A percentile compares a stretch with the other conserved stretches of the same genome.
phyloP scores from a whole-genome alignment of 345 rosid genomes.

The Gynandropsis gynandra region DNA sequence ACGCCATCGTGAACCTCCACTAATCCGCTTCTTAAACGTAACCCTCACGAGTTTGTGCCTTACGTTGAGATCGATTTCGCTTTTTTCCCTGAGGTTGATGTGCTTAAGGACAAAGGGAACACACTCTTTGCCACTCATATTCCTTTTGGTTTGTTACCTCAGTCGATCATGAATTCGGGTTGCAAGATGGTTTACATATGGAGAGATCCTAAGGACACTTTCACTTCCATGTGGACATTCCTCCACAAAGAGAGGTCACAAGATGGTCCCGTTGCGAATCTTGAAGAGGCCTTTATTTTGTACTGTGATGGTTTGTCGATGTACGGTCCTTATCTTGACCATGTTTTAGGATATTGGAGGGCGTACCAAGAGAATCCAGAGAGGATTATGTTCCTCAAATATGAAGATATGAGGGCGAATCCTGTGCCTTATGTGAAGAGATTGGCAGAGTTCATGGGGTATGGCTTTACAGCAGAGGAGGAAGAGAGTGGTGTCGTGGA shows the following conservation, averaged over 20 bases:
- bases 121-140: not conserved
- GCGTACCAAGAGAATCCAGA: too few species aligned
- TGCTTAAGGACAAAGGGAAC: not conserved
- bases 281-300: not conserved
- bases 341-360: conserved; percentile 3
- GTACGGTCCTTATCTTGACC: conserved; percentile 2
- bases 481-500: too few species aligned
- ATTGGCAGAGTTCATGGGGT: too few species aligned
- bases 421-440: too few species aligned
- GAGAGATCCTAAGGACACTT: conserved; percentile 1
- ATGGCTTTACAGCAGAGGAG: too few species aligned
- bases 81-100: not conserved
- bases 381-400: conserved; percentile 3
- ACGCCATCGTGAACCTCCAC: not conserved
- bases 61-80: conserved; percentile 6
- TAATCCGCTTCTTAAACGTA: not conserved
- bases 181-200: conserved; percentile 4
- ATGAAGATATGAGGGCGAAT: conserved; percentile 2
- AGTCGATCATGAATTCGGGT: not conserved
- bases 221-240: too few species aligned
- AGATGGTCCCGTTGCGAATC: too few species aligned
- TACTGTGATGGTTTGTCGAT: not conserved
- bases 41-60: conserved; percentile 14
- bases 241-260: too few species aligned
- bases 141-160: not conserved